Base-by-base conservation (phyloP, 2,329 filamentous ascomycete species). In the Ascochyta koolunga region DNA sequence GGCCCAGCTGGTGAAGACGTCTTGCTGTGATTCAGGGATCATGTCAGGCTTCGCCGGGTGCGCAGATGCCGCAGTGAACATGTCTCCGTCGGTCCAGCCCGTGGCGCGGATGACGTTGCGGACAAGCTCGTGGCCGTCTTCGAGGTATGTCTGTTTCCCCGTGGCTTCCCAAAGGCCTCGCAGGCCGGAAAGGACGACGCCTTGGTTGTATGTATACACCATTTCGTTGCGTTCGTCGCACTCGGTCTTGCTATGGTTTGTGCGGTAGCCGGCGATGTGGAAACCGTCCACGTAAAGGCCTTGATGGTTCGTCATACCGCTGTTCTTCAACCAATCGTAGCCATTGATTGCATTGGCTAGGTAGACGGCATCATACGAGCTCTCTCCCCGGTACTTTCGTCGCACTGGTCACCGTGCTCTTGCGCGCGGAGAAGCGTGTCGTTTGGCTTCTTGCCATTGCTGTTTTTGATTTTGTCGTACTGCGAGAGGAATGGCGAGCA, bases 141-240 rank as follows among this genome's bases (percentile, higher is more conserved):
- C 75, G 1, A 97, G 80, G 69, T 92, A 97, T 1, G 78, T 80
- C 2, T 79, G 73, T n/a, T 86, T 83, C 11, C 89, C 89, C 0
- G 90, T 96, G 13, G 86, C 86, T 58, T 90, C 83, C 85, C 89
- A 97, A 0, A 97, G 81, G 1, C 88, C 89, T 29, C 90, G 85
- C 50, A 91, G 84, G 11, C 91, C 93, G 4, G 90, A 92, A 19
- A 97, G 83, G 1, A 98, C 68, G 4, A 97, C 91, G 19, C 93
- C 93, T 74, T 98, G 93, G 76, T 98, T 98, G 78, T 98, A 97
- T 0, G 92, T 96, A 75, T 93, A 96, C 8, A 96, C 89, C 87
- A 92, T 93, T 63, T 93, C 86, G 73, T 96, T 90, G 42, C 92
- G 85, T 43, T 84, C 73, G 69, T 97, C 90, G 72, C 93, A 97